Conservation (phyloP, 2,329 filamentous ascomycete genomes). For the Aspergillus sp. region DNA sequence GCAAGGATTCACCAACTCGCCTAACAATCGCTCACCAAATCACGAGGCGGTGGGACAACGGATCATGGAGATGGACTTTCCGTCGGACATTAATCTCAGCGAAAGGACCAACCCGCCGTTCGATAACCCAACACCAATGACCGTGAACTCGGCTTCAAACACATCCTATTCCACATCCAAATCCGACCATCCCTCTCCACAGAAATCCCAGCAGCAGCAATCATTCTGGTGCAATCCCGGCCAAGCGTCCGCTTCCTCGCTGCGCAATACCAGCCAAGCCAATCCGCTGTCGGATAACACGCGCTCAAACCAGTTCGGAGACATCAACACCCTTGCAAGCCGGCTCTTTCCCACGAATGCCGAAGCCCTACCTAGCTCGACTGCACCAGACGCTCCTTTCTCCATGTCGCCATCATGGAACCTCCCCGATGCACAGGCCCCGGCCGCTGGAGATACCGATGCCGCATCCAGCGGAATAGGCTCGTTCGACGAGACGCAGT, state of each 20-base stretch:
- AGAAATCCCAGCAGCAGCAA: slow-evolving; percentile 15
- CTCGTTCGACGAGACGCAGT: slow-evolving; percentile 25
- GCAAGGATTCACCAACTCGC: slow-evolving; percentile 5
- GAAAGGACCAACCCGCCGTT: slow-evolving; percentile 22
- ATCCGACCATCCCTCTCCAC: slow-evolving; percentile 18
- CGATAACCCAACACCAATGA: slow-evolving; percentile 28
- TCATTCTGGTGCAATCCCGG: slow-evolving; percentile 4
- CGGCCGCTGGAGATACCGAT: slow-evolving; percentile 9
- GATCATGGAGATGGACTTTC: slow-evolving; percentile 24
- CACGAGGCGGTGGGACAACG: slow-evolving; percentile 1
- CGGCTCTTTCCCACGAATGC: slow-evolving; percentile 10
- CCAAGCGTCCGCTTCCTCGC: slow-evolving; percentile 7
- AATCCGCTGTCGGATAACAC: slow-evolving; percentile 8
- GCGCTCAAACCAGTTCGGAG: slow-evolving; percentile 9
- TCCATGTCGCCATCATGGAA: slow-evolving; percentile 22
- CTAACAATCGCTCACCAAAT: slow-evolving; percentile 3
- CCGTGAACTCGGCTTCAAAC: slow-evolving; percentile 29
- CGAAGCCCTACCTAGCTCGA: slow-evolving; percentile 8
- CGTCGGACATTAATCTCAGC: slow-evolving; percentile 20
- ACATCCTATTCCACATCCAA: slow-evolving; percentile 20
- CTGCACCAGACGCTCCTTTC: slow-evolving; percentile 16
- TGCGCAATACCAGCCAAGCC: slow-evolving; percentile 9
- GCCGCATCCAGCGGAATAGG: slow-evolving; percentile 15
- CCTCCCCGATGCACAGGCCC: slow-evolving; percentile 8
- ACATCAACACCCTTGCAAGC: slow-evolving; percentile 9